These are phyloP conservation scores for Achaetomiella virescens DNA, from an alignment of 495 filamentous ascomycete genomes.

Conservation along the genomic window DNA sequence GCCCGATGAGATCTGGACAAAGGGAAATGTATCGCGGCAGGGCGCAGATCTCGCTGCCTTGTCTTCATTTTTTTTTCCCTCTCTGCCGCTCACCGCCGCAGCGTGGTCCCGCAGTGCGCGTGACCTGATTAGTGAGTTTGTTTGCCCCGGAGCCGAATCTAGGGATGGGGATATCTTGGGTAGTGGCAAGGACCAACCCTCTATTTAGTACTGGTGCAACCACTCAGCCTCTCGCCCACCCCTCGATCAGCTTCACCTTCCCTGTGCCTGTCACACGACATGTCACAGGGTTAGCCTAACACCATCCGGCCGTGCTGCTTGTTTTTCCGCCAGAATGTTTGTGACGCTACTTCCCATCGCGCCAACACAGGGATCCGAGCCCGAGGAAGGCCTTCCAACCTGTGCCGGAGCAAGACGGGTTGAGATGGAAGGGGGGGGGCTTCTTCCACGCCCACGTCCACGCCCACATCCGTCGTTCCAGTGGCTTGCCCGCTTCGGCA, in stretches of 20 bases:
- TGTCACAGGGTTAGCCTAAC: constrained; percentile 1
- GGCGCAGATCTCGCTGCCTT: background rate
- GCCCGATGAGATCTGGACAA: background rate
- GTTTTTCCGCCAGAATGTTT: too few species aligned
- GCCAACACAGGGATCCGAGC: background rate
- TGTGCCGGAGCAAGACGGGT: background rate
- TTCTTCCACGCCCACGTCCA: background rate
- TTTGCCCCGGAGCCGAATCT: background rate
- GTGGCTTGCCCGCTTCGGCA: background rate
- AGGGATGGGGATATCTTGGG: background rate
- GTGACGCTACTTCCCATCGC: too few species aligned
- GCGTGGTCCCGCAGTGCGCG: too few species aligned
- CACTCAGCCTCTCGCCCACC: constrained; percentile 1
- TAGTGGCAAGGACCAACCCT: background rate
- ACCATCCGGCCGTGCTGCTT: too few species aligned
- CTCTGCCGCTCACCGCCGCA: too few species aligned
- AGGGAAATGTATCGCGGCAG: background rate
- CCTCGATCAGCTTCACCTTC: too few species aligned
- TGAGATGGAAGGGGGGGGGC: background rate
- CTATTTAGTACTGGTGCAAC: background rate
- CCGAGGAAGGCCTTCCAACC: background rate
- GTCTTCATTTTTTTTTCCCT: background rate
- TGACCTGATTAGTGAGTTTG: background rate
- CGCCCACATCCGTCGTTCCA: background rate
- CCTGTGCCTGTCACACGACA: background rate